Base-by-base conservation (phyloP, 148 eudicot species). In the Beta vulgaris region DNA sequence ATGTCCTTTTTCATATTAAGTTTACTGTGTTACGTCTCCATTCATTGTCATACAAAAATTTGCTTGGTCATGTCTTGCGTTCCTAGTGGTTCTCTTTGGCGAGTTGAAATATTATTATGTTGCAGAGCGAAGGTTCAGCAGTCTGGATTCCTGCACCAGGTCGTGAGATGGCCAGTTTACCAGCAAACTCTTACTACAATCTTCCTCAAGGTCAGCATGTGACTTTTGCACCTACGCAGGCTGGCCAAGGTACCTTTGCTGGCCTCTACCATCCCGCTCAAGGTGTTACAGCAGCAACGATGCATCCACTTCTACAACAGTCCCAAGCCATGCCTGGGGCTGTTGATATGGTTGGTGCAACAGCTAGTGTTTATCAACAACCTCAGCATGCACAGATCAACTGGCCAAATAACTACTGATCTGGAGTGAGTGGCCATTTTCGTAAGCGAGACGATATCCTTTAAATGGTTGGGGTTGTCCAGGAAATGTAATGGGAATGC, bases 401-500 rank as follows among this genome's bases (percentile, higher is more conserved):
- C 80, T 93, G 98, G 98, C 89, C 93, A 10, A 89, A 83, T 78
- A 93, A 83, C 83, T 91, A 86, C 82, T 93, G 78, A 88, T 67
- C 48, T 73, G 64, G 68, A 68, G 28, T 16, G 16, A 37, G 40
- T 68, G 62, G 16, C 19, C 32, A 69, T 54, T 58, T 76, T 55
- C 36, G 79, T 72, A 62, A 68, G 72, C 62, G 72, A 61, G n/a
- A 68, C 63, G 34, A 71, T 71, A 28, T 59, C 68, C 68, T 29
- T 37, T 54, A 14, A 36, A 34, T 64, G 23, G 32, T 51, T 75
- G 75, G 62, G 21, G 62, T 28, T 58, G 6, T 25, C 34, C 7
- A n/a, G n/a, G n/a, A 25, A n/a, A 43, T 43, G 23, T 19, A 19
- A 6, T 12, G 15, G 16, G 39, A 59, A 76, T 78, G 79, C 78